Evolutionary conservation across 345 rosid species (phyloP), one percentile per base, ranked within the genome.

Genomic region (Citrus trifoliata): DNA sequence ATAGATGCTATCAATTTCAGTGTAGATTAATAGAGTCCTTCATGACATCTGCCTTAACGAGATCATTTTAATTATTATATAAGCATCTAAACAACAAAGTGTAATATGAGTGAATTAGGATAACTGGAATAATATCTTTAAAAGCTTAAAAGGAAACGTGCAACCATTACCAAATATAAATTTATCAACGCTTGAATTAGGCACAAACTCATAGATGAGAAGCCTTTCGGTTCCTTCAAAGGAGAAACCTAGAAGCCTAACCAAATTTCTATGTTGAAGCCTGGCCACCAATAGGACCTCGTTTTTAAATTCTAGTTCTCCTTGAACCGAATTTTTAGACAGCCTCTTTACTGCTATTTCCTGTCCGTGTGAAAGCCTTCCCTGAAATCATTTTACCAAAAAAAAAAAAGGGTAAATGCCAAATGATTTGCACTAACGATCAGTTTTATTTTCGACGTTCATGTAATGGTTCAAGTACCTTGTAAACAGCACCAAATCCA

Each of bases 401-500:
- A 37, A 19, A 19, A n/a, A n/a, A n/a, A n/a, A 37, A 42, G 40
- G 32, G 56, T 46, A 38, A 76, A 2, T 10, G 22, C 25, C 58
- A 19, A 16, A 24, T 7, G 38, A 3, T 51, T 76, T 8, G 25
- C 64, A 58, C 18, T 16, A 33, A 76, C 22, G 30, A 66, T 48
- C 33, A 40, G 46, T 2, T 10, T 40, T 84, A 84, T 25, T 74
- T 59, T 18, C 42, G 42, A 38, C 0, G 42, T 38, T 38, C 42
- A 8, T 8, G 42, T 7, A 38, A 38, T 58, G 77, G 63, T 56
- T 5, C 40, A 74, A 62, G 30, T 73, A 73, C 91, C 88, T 86
- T 86, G 74, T 88, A 89, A 80, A 90, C 94, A 21, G 71, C 80
- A 59, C 94, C 94, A 81, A 89, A 89, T 42, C 94, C 94, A 55